Conservation (phyloP, 2,329 filamentous ascomycete species). For the Xylariales sp. region DNA sequence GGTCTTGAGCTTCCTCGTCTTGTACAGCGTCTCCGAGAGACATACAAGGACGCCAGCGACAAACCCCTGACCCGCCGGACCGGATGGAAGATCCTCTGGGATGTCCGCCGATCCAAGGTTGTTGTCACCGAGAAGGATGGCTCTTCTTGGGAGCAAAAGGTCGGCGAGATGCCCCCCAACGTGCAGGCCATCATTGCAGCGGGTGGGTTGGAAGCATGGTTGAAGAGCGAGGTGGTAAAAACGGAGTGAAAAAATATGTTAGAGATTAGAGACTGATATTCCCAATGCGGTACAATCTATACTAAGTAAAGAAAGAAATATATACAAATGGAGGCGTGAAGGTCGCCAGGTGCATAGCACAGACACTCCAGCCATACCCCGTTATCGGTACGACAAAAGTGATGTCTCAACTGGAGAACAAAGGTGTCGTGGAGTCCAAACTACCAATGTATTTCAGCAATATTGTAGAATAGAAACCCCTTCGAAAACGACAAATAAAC, state of each 20-base stretch:
- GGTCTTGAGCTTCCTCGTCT: conserved; percentile 66
- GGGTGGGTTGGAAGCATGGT: conserved; percentile 79
- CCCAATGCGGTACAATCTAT: no score
- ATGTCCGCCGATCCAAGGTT: conserved; percentile 68
- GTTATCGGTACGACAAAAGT: no score
- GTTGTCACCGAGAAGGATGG: conserved; percentile 65
- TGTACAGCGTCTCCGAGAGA: conserved; percentile 60
- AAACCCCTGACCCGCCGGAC: conserved; percentile 67
- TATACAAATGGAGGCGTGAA: no score
- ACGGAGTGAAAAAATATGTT: not conserved
- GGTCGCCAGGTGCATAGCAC: no score
- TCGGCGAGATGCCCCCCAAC: conserved; percentile 78
- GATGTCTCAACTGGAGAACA: no score
- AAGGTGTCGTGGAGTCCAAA: no score
- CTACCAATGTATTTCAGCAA: no score
- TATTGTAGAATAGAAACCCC: no score
- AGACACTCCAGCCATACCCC: no score
- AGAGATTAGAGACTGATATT: no score
- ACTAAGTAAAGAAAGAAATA: no score
- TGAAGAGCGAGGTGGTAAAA: conserved; percentile 61
- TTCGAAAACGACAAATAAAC: no score
- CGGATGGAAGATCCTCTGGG: conserved; percentile 81
- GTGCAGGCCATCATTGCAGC: conserved; percentile 80
- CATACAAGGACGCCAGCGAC: conserved; percentile 43
- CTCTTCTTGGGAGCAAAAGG: conserved; percentile 70